These are phyloP conservation scores for Spinellus fusiger DNA, from an alignment of 192 early-diverging fungal species.

Conservation along the genomic window DNA sequence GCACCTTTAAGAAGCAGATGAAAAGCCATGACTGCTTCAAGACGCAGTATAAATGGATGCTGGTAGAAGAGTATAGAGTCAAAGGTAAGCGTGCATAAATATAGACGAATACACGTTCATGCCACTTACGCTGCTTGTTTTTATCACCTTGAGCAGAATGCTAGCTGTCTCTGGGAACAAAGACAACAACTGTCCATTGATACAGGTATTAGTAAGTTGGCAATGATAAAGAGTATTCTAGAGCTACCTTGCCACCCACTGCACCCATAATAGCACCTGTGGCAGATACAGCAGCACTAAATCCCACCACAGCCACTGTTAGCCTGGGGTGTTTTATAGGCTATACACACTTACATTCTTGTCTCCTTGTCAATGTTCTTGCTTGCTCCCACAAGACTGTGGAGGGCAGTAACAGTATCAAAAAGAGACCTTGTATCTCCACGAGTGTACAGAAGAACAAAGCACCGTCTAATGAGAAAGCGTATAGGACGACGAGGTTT, in stretches of 20 bases:
- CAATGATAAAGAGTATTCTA: neutral
- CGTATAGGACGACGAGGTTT: slow-evolving; percentile 64
- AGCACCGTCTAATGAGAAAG: slow-evolving; percentile 64
- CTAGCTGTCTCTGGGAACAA: slow-evolving; percentile 59
- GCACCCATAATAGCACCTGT: slow-evolving; percentile 76
- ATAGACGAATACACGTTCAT: slow-evolving; percentile 11
- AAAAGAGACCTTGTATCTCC: slow-evolving; percentile 75
- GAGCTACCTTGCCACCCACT: slow-evolving; percentile 65
- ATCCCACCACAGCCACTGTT: neutral
- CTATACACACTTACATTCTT: slow-evolving; percentile 51
- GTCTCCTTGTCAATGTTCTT: slow-evolving; percentile 57
- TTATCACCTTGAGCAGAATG: slow-evolving; percentile 61
- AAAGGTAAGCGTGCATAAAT: neutral
- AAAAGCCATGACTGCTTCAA: slow-evolving; percentile 65
- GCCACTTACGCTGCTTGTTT: slow-evolving; percentile 53
- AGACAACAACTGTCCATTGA: slow-evolving; percentile 46
- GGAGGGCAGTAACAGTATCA: slow-evolving; percentile 66
- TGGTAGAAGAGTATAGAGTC: slow-evolving; percentile 3
- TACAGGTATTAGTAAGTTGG: neutral
- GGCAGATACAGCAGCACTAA: slow-evolving; percentile 68
- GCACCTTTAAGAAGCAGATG: slow-evolving; percentile 62
- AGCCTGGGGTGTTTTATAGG: neutral
- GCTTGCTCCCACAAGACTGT: slow-evolving; percentile 47
- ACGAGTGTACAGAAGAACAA: slow-evolving; percentile 60
- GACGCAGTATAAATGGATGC: slow-evolving; percentile 53